Base-by-base conservation (phyloP, 805 yeast species). In the Nakazawaea siamensis region DNA sequence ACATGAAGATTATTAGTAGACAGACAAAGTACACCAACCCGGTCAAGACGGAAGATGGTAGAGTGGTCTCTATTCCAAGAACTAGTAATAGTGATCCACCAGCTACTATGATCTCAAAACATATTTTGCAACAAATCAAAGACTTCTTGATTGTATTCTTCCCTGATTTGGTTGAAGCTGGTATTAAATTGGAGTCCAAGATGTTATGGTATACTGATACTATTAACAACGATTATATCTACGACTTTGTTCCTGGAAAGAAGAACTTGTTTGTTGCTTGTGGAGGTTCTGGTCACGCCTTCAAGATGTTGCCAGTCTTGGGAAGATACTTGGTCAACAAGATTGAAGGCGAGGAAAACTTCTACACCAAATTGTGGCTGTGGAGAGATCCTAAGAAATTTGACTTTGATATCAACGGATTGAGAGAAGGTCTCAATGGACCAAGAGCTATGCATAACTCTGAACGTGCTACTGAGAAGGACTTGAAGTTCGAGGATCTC, bases 271-370 rank as follows among this genome's bases (percentile, higher is more conserved):
- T 55, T 43, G 59, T 56, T 18, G 55, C 58, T 2, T 42, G 50
- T 44, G 61, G 62, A 29, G 62, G 59, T 12, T 56, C 60, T 2
- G 60, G 59, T 2, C 62, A 57, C 45, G 60, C 54, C 0, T 57
- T 57, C 44, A 56, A 57, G 41, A 46, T 55, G 50, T 40, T 55
- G 9, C 60, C 62, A 4, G 58, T 55, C 5, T 35, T 55, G 21
- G 60, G 60, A 1, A 48, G 44, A 29, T 52, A 48, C 29, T 34
- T 55, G 27, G 60, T 56, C 10, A 53, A 55, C 38, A 50, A 51
- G 24, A 31, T 65, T 14, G 61, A 62, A 38, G 55, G 51, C 8
- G 39, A 42, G 29, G 55, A 42, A 24, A 54, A 52, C 31, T 46
- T 50, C 23, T 55, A 53, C 37, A 52, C 59, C 2, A 37, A 49